phyloP scores from a whole-genome alignment of 768 basidiomycete genomes.

The Tricholoma sp. region DNA sequence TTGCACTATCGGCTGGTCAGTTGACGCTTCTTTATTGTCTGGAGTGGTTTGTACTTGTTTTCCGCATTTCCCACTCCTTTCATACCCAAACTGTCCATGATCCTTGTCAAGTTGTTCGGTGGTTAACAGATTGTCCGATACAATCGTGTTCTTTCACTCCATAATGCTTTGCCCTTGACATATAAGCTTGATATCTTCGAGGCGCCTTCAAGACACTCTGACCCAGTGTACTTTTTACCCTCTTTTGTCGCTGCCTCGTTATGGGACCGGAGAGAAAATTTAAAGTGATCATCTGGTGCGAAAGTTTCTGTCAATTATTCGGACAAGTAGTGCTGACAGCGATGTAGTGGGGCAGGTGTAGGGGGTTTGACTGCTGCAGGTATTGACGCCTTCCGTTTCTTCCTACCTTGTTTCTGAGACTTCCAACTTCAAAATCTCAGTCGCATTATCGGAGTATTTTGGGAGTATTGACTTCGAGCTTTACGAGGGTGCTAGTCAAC shows the following conservation, averaged over 20 bases:
- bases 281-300: constrained; percentile 51
- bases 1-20: no score
- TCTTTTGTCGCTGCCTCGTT: neutral
- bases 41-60: no score
- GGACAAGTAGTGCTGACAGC: neutral
- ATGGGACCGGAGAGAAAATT: constrained; percentile 33
- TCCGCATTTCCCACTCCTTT: no score
- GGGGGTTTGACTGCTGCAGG: constrained; percentile 2
- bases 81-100: no score
- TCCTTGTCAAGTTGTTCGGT: no score
- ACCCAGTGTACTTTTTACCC: no score
- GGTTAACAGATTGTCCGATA: no score
- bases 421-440: neutral
- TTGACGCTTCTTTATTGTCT: no score
- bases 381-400: neutral
- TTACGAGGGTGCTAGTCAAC: constrained; percentile 35
- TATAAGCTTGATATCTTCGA: no score
- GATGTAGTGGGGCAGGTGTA: neutral
- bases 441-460: constrained; percentile 25
- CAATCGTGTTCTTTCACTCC: no score
- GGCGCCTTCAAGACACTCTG: no score
- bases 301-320: neutral
- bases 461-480: constrained; percentile 36
- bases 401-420: neutral
- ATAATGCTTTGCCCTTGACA: no score